phyloP scores from a whole-genome alignment of 73 alveolate species.

The Diophrys appendiculata region DNA sequence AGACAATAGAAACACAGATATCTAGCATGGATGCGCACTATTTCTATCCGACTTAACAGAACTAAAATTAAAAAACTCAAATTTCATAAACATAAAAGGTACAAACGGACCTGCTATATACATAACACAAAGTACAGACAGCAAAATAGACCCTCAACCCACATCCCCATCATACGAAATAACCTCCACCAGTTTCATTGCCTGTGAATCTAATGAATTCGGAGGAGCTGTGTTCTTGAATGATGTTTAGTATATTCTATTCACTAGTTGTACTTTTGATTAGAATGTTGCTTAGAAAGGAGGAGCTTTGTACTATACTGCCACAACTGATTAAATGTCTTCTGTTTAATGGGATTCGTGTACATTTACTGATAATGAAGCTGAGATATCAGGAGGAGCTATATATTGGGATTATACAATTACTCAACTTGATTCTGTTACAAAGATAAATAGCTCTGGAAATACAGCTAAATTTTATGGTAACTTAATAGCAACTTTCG shows the following conservation, averaged over 20 bases:
- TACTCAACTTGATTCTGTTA: neutral
- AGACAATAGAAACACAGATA: too few species aligned
- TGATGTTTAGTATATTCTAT: neutral
- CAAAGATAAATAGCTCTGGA: neutral
- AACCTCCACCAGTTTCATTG: neutral
- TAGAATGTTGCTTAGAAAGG: neutral
- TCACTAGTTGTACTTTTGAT: neutral
- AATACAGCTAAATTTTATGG: neutral
- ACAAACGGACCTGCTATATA: neutral
- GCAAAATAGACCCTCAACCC: too few species aligned
- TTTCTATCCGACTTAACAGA: neutral
- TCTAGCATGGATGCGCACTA: neutral
- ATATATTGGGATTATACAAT: neutral
- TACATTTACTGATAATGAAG: neutral
- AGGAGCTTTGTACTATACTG: neutral
- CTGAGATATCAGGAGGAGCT: conserved; percentile 1
- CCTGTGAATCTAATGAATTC: neutral
- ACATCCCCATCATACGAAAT: neutral
- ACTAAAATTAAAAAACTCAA: neutral
- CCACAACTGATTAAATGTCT: too few species aligned
- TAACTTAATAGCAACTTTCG: neutral
- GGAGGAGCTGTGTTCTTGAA: neutral
- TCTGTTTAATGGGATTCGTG: neutral
- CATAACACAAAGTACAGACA: neutral
- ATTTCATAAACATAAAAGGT: neutral